phyloP scores from a whole-genome alignment of 768 basidiomycete species.

The Trichaptum fuscoviolaceum region DNA sequence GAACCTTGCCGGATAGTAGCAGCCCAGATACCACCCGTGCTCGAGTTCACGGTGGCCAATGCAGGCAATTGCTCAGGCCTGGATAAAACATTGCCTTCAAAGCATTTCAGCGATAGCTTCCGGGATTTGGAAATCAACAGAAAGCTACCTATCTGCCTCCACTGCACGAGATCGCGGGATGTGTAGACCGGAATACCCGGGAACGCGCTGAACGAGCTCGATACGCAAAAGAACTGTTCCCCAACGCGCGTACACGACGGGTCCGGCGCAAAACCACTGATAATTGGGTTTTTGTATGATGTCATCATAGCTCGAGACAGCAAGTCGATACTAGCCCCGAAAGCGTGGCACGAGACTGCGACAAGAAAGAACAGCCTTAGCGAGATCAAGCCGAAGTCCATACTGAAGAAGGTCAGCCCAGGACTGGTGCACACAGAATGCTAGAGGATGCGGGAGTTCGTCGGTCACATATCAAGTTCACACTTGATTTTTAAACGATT shows the following conservation, averaged over 20 bases:
- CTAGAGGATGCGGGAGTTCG: background rate
- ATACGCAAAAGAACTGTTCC: constrained; percentile 29
- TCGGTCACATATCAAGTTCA: background rate
- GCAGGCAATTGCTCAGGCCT: constrained; percentile 15
- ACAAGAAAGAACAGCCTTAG: background rate
- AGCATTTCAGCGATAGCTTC: background rate
- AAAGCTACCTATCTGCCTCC: constrained; percentile 25
- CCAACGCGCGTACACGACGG: constrained; percentile 29
- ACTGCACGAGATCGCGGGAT: constrained; percentile 27
- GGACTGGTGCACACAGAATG: too few species aligned
- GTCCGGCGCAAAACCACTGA: constrained; percentile 27
- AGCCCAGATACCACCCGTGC: constrained; percentile 20
- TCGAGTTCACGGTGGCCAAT: constrained; percentile 13
- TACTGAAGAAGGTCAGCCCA: background rate
- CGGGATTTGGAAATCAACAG: background rate
- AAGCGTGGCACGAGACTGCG: background rate
- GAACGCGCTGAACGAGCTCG: constrained; percentile 30
- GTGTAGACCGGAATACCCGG: constrained; percentile 30
- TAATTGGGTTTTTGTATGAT: constrained; percentile 10
- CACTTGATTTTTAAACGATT: background rate
- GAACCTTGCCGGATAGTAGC: constrained; percentile 5
- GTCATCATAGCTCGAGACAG: background rate
- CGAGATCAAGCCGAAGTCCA: background rate
- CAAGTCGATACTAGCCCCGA: background rate
- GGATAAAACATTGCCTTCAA: constrained; percentile 17